Percentiles rank a stretch among this genome's conserved stretches.
These are phyloP conservation scores for Rhizophlyctis rosea DNA, from an alignment of 192 early-diverging fungal species.

Conservation along the genomic window DNA sequence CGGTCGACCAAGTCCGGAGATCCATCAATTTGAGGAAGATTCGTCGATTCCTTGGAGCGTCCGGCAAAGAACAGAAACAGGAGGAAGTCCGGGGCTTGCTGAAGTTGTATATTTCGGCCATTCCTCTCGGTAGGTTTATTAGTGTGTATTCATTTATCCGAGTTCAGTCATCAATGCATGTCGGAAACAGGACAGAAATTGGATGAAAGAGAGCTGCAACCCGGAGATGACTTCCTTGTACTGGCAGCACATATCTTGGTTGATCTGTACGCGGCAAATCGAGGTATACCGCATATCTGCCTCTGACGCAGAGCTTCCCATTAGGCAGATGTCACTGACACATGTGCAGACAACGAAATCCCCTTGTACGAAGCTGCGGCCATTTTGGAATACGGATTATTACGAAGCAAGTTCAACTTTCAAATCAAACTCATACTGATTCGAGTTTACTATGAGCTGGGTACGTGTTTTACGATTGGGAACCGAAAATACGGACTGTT, in stretches of 20 bases:
- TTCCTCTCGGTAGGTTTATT: slow-evolving; percentile 22
- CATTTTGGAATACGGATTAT: slow-evolving; percentile 73
- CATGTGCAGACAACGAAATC: no score
- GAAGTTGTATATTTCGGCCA: slow-evolving; percentile 23
- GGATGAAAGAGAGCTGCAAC: slow-evolving; percentile 70
- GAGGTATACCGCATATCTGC: slow-evolving; percentile 8
- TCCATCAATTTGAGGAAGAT: no score
- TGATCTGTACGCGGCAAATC: slow-evolving; percentile 38
- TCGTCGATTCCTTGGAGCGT: no score
- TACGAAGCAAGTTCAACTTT: slow-evolving; percentile 74
- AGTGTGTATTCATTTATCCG: no score
- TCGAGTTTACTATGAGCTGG: slow-evolving; percentile 73
- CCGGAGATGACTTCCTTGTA: slow-evolving; percentile 75
- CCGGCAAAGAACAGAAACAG: no score
- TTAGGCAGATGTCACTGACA: no score
- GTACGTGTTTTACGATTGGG: slow-evolving; percentile 34
- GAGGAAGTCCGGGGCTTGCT: neutral
- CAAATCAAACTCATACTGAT: slow-evolving; percentile 85
- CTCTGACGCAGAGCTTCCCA: neutral
- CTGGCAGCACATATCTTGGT: slow-evolving; percentile 59
- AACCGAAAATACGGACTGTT: slow-evolving; percentile 13
- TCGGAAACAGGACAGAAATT: slow-evolving; percentile 19
- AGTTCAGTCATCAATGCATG: no score
- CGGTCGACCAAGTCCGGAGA: no score
- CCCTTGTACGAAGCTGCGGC: slow-evolving; percentile 40